Percentiles rank a stretch among this genome's conserved stretches.
Conservation (phyloP, 1,139 yeast genomes). For the Meyerozyma smithsonii region DNA sequence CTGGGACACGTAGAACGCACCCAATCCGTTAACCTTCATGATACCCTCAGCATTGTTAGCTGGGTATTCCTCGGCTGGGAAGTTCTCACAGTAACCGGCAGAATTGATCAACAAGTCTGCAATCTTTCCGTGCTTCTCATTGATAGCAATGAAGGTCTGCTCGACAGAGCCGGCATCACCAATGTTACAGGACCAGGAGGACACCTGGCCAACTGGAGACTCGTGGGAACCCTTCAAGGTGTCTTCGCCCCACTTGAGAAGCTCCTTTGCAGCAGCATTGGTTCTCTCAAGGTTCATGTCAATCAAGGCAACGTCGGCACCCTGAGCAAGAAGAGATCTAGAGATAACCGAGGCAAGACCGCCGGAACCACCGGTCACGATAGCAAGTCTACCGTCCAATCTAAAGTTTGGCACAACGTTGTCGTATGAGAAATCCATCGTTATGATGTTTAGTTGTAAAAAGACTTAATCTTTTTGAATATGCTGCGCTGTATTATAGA, state of each 20-base stretch:
- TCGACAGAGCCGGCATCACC: conserved; percentile 63
- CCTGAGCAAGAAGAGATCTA: conserved; percentile 64
- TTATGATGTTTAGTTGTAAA: neutral
- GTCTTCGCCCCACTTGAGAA: conserved; percentile 50
- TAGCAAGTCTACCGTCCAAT: conserved; percentile 67
- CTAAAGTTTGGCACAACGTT: conserved; percentile 53
- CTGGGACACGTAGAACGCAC: conserved; percentile 64
- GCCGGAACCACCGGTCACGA: conserved; percentile 81
- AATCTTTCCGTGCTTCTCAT: conserved; percentile 53
- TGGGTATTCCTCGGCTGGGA: conserved; percentile 75
- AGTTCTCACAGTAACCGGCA: conserved; percentile 83
- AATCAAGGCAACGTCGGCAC: conserved; percentile 68
- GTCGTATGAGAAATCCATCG: conserved; percentile 28
- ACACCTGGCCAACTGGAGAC: conserved; percentile 43
- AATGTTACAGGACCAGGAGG: conserved; percentile 76
- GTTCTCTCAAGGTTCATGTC: conserved; percentile 63
- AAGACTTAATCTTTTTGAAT: neutral
- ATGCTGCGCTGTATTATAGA: no score
- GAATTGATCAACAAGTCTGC: conserved; percentile 68
- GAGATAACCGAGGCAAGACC: conserved; percentile 69
- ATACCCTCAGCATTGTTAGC: conserved; percentile 63
- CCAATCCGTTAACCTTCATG: conserved; percentile 69
- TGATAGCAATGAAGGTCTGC: conserved; percentile 45
- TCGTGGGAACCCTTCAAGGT: conserved; percentile 37
- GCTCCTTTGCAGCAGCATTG: conserved; percentile 56